Conservation (phyloP, 257 asterid genomes). For the Salvia miltiorrhiza region DNA sequence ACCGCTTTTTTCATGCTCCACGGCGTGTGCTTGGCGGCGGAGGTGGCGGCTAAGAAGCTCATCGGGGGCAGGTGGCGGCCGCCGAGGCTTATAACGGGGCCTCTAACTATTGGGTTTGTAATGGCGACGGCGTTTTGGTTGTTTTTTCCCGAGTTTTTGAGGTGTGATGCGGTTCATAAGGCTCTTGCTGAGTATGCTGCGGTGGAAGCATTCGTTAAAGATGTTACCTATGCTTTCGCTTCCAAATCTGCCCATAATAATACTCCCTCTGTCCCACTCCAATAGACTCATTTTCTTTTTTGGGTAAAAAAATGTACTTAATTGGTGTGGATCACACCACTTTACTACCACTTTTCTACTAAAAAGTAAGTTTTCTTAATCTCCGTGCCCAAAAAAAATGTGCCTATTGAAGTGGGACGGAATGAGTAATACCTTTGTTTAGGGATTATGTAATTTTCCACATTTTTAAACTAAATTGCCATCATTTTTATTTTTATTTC, state of each 20-base stretch:
- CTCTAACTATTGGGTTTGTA: conserved; percentile 21
- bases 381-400: too few species aligned
- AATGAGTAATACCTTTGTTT: not conserved
- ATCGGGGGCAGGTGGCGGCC: conserved; percentile 14
- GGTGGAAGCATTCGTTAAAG: conserved; percentile 21
- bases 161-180: conserved; percentile 13
- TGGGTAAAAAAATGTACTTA: too few species aligned
- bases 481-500: too few species aligned
- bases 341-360: too few species aligned
- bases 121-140: conserved; percentile 33
- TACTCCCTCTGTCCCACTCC: too few species aligned
- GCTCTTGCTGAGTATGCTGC: conserved; percentile 26
- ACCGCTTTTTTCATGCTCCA: conserved; percentile 38
- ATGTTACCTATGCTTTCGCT: conserved; percentile 9
- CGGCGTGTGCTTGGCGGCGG: conserved; percentile 31
- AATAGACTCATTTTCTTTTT: too few species aligned
- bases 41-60: conserved; percentile 31
- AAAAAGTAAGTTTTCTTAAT: too few species aligned
- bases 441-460: too few species aligned
- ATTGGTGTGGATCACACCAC: too few species aligned
- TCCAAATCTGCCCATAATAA: not conserved
- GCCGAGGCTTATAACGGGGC: conserved; percentile 20
- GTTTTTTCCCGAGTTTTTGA: conserved; percentile 31
- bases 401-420: too few species aligned
- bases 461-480: too few species aligned